Evolutionary conservation across 2,329 filamentous ascomycete genomes (phyloP), one percentile per base, ranked within the genome.

Genomic region (Penicillium sclerotigenum): DNA sequence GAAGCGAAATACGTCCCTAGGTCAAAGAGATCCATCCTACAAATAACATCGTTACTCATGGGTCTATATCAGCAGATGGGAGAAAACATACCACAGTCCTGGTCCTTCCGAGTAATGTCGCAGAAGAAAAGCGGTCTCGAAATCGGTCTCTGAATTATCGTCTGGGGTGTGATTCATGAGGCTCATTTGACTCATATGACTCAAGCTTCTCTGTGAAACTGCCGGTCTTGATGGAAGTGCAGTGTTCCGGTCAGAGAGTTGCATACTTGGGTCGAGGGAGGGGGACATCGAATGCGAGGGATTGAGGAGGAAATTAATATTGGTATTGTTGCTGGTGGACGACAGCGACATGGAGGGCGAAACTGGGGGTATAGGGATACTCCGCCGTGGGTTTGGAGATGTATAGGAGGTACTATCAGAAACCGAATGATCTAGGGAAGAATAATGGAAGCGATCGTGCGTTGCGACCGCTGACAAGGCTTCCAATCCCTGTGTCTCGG

Each of bases 31-130:
- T 77, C 75, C 78, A 75, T 72, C 75, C 75, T 77, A 43, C 46
- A 20, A 42, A 36, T 29, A 18, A 37, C 42, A 51, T 29, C 40
- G 47, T 66, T 54, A 65, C 24, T 16, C n/a, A 26, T 18, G 37
- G 28, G 43, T 22, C n/a, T 20, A 22, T 14, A 6, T 13, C 13
- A 33, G 16, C 40, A 29, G 51, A 33, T 10, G 41, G 13, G 16
- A 34, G 22, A 36, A 29, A 40, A 59, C 75, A 65, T 67, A 79
- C 83, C 84, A 86, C 61, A 81, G 80, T 7, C 83, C 83, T 24
- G 83, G 78, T 0, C 78, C 79, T 68, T 86, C 83, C 3, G 82
- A 81, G 65, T 84, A 86, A 68, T 85, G 82, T 26, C 83, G 74
- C 47, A 86, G 71, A 1, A 86, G 74, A 62, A 82, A 86, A n/a